Percentiles rank a stretch among this genome's conserved stretches.
Conservation (phyloP, 2,329 filamentous ascomycete genomes). For the Monosporascus sp. region DNA sequence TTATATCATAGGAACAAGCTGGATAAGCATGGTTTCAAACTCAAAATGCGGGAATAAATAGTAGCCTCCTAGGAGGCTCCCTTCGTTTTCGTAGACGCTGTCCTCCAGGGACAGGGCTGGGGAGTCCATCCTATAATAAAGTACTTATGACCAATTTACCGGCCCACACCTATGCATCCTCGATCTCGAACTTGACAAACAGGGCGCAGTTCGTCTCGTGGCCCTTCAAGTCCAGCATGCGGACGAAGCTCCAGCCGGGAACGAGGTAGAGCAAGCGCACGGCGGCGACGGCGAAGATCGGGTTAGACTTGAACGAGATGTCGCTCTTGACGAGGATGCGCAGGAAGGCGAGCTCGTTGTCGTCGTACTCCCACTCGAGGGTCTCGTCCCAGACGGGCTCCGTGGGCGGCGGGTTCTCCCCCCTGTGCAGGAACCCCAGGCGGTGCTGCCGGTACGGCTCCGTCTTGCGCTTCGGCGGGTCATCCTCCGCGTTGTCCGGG, state of each 20-base stretch:
- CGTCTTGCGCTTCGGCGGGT: conserved; percentile 58
- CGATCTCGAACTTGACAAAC: conserved; percentile 56
- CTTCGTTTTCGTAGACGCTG: no score
- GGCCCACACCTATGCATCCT: conserved; percentile 26
- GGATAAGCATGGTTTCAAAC: no score
- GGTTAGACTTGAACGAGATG: conserved; percentile 56
- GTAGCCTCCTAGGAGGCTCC: no score
- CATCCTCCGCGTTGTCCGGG: conserved; percentile 43
- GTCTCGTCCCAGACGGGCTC: conserved; percentile 63
- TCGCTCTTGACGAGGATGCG: conserved; percentile 64
- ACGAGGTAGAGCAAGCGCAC: conserved; percentile 54
- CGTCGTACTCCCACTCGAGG: conserved; percentile 63
- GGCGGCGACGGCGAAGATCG: conserved; percentile 55
- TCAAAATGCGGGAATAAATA: no score
- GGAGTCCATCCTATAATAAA: no score
- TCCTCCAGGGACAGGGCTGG: no score
- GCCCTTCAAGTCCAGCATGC: conserved; percentile 60
- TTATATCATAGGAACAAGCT: no score
- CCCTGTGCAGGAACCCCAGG: conserved; percentile 50
- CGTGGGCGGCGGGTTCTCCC: conserved; percentile 51
- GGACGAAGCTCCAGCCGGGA: conserved; percentile 57
- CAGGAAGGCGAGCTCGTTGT: conserved; percentile 61
- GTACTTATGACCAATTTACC: no score
- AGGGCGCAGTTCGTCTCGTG: conserved; percentile 58
- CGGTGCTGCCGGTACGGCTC: conserved; percentile 54